These are phyloP conservation scores for Mycena galopus DNA, from an alignment of 768 basidiomycete species.

Conservation along the genomic window DNA sequence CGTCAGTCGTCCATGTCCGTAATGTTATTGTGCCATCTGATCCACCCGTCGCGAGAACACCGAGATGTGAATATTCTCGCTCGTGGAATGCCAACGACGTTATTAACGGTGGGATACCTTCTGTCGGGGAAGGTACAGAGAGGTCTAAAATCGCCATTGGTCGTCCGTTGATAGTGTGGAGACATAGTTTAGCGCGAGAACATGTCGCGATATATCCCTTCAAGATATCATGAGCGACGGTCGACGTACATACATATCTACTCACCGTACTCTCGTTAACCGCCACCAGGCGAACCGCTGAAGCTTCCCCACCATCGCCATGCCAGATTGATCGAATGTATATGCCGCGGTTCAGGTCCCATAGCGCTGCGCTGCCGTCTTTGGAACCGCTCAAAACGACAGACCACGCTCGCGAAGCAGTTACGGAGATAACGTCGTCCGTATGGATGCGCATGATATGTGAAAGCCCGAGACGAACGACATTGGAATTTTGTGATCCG, in stretches of 20 bases:
- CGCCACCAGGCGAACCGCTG: constrained; percentile 74
- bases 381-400: constrained; percentile 85
- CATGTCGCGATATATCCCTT: constrained; percentile 93
- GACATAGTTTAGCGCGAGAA: constrained; percentile 74
- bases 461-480: constrained; percentile 56
- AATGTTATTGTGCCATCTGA: constrained; percentile 82
- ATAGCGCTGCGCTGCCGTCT: constrained; percentile 88
- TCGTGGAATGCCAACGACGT: constrained; percentile 90
- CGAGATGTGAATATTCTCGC: constrained; percentile 84
- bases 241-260: constrained; percentile 18
- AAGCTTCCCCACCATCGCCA: constrained; percentile 52
- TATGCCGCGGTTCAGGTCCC: constrained; percentile 89
- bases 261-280: constrained; percentile 91
- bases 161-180: constrained; percentile 90
- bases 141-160: constrained; percentile 81
- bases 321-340: constrained; percentile 90
- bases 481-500: constrained; percentile 43
- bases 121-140: constrained; percentile 56
- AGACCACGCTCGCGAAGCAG: constrained; percentile 87
- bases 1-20: constrained; percentile 88
- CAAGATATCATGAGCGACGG: constrained; percentile 9
- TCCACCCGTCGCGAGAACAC: constrained; percentile 85
- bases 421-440: constrained; percentile 73
- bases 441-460: constrained; percentile 88
- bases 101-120: constrained; percentile 65